phyloP scores from a whole-genome alignment of 2,329 filamentous ascomycete species.

The Cytospora schulzeri region DNA sequence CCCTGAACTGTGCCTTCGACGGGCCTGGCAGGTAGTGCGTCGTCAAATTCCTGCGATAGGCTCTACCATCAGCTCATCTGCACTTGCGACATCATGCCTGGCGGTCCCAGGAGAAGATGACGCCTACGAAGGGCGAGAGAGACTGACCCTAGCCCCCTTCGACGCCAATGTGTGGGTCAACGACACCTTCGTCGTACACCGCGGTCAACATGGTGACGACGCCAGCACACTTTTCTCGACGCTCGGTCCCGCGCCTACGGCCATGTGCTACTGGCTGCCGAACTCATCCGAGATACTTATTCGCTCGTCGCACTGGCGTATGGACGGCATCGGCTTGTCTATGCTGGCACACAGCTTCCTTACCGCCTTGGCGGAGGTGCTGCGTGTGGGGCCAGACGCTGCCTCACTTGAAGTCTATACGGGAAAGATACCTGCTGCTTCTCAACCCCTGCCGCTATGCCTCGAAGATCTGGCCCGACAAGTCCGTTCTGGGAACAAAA shows the following conservation, averaged over 20 bases:
- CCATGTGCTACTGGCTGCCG: constrained; percentile 31
- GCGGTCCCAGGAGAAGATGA: not conserved
- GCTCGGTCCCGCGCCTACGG: constrained; percentile 20
- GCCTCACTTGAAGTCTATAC: not conserved
- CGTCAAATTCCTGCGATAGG: constrained; percentile 27
- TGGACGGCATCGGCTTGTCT: constrained; percentile 30
- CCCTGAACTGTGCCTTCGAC: constrained; percentile 22
- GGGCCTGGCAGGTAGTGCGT: constrained; percentile 29
- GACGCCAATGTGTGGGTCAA: constrained; percentile 23
- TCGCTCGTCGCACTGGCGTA: constrained; percentile 30
- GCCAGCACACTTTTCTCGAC: constrained; percentile 25
- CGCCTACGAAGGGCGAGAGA: not conserved
- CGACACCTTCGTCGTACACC: constrained; percentile 24
- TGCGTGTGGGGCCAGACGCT: not conserved
- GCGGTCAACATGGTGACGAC: constrained; percentile 5
- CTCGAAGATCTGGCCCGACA: not conserved
- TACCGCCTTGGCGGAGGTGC: constrained; percentile 20
- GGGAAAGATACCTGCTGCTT: not conserved
- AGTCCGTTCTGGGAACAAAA: not conserved
- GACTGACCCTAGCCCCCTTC: constrained; percentile 5
- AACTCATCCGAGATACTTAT: constrained; percentile 25
- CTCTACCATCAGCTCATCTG: constrained; percentile 18
- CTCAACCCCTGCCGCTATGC: not conserved
- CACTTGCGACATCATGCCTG: not conserved
- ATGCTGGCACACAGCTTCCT: constrained; percentile 28